phyloP scores from a whole-genome alignment of 2,329 filamentous ascomycete genomes.

The Sordariomycetes sp. region DNA sequence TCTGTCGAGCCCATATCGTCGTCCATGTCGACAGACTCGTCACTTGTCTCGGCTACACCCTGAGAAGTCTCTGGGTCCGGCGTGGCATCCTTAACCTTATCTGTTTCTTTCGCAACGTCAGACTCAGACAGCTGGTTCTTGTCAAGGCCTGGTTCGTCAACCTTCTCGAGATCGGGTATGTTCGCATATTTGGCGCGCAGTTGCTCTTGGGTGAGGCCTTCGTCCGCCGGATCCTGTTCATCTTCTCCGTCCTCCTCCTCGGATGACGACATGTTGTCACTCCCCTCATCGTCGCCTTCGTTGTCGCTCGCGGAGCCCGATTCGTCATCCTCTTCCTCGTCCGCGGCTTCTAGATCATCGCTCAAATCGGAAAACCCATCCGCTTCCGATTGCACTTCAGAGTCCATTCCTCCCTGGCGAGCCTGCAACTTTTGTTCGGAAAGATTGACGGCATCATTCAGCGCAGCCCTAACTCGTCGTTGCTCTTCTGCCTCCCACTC shows the following conservation, averaged over 20 bases:
- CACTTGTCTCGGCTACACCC: constrained; percentile 53
- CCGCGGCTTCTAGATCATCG: too few relatives aligned
- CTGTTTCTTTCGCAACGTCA: neutral
- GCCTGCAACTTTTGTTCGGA: constrained; percentile 61
- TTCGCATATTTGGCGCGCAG: constrained; percentile 59
- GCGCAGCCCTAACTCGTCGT: constrained; percentile 54
- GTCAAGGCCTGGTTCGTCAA: too few relatives aligned
- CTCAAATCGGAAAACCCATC: constrained; percentile 37
- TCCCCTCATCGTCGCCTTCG: constrained; percentile 31
- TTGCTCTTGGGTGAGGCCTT: constrained; percentile 60
- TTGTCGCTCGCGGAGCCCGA: constrained; percentile 24
- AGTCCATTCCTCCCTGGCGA: constrained; percentile 43
- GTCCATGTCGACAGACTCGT: constrained; percentile 62
- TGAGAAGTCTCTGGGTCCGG: constrained; percentile 26
- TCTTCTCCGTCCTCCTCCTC: constrained; percentile 55
- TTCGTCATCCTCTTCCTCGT: constrained; percentile 24
- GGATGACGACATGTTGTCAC: constrained; percentile 50
- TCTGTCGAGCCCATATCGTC: constrained; percentile 52
- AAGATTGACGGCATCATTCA: constrained; percentile 64
- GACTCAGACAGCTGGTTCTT: too few relatives aligned
- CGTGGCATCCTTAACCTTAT: constrained; percentile 12
- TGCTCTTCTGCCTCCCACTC: constrained; percentile 60
- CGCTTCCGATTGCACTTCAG: constrained; percentile 36
- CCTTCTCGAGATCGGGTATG: too few relatives aligned
- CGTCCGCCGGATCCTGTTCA: constrained; percentile 47